Conservation (phyloP, 2,329 filamentous ascomycete species). For the Chaetomiaceae sp. region DNA sequence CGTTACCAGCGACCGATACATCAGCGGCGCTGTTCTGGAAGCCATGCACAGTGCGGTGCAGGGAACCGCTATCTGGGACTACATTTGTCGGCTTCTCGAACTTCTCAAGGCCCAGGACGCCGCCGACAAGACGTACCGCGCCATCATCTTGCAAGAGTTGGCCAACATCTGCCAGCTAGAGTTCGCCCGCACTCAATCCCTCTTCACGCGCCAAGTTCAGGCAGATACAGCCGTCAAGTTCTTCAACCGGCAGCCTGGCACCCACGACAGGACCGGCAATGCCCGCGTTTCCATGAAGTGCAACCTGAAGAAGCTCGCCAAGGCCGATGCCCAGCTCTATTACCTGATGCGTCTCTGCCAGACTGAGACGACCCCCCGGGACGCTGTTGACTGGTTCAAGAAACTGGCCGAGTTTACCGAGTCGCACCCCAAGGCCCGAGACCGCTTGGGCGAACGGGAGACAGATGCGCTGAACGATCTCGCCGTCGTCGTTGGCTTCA, state of each 20-base stretch:
- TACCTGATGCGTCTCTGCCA: constrained; percentile 43
- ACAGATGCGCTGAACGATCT: constrained; percentile 34
- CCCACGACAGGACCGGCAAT: constrained; percentile 33
- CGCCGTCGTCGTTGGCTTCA: constrained; percentile 35
- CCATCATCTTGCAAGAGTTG: constrained; percentile 41
- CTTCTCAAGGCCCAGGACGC: constrained; percentile 26
- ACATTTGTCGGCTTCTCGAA: constrained; percentile 35
- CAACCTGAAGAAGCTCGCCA: constrained; percentile 36
- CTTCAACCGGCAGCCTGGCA: constrained; percentile 39
- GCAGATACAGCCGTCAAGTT: constrained; percentile 33
- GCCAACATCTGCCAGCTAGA: constrained; percentile 42
- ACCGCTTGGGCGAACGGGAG: constrained; percentile 33
- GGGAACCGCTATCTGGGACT: constrained; percentile 37
- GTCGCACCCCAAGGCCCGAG: constrained; percentile 31
- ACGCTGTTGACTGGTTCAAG: constrained; percentile 37
- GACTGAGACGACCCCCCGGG: constrained; percentile 30
- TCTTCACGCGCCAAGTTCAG: constrained; percentile 40
- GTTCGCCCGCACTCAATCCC: constrained; percentile 34
- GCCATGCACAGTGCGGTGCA: constrained; percentile 34
- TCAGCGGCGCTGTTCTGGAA: constrained; percentile 40
- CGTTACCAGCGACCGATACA: constrained; percentile 37
- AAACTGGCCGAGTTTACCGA: constrained; percentile 37
- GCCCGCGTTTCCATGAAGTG: constrained; percentile 37
- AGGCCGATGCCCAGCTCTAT: constrained; percentile 37
- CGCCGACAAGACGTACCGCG: constrained; percentile 29